Conservation (phyloP, 805 yeast genomes). For the Starmerella gropengiesseri region DNA sequence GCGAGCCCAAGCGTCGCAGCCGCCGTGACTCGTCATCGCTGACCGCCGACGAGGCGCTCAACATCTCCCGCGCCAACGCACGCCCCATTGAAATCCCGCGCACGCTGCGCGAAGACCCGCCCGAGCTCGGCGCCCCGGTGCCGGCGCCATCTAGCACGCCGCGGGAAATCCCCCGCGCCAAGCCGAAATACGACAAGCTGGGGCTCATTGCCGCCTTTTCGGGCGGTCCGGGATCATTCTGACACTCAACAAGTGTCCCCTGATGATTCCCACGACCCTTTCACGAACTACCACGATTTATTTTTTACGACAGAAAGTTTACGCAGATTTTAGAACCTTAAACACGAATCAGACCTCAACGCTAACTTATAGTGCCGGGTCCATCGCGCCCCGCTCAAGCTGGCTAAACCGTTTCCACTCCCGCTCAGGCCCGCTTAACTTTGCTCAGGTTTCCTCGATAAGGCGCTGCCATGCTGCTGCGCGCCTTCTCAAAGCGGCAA, state of each 20-base stretch:
- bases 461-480: too few species aligned
- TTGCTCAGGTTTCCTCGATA: too few species aligned
- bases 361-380: too few species aligned
- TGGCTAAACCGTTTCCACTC: too few species aligned
- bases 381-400: too few species aligned
- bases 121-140: neutral
- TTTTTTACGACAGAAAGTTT: neutral
- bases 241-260: neutral
- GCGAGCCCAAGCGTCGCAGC: conserved; percentile 5
- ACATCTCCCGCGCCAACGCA: conserved; percentile 28
- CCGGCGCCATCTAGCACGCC: conserved; percentile 1
- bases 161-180: neutral
- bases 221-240: conserved; percentile 29
- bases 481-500: too few species aligned
- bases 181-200: conserved; percentile 26
- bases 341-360: too few species aligned
- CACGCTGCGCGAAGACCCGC: neutral
- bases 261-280: too few species aligned
- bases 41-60: conserved; percentile 31
- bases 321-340: too few species aligned
- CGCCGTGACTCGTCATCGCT: conserved; percentile 25
- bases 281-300: neutral
- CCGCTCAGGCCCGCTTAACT: too few species aligned
- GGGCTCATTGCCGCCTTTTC: conserved; percentile 33
- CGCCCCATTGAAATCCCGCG: conserved; percentile 12